Base-by-base conservation (phyloP, 257 asterid genomes). In the Cruciata laevipes region DNA sequence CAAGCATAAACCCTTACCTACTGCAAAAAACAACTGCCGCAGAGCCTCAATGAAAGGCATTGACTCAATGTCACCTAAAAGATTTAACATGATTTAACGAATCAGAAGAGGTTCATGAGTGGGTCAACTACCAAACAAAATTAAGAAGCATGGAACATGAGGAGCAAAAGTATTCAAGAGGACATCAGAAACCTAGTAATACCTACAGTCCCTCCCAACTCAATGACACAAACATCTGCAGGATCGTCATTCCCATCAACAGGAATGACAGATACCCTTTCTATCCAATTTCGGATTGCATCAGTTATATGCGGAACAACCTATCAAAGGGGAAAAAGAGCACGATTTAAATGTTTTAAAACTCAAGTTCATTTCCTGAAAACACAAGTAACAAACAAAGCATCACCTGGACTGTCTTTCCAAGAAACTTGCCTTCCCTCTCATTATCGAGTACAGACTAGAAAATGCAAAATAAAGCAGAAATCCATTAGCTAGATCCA, bases 191-290 rank as follows among this genome's bases (percentile, higher is more conserved):
- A 67, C 13, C 27, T 44, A 49, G 47, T 14, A 66, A 71, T 86
- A 94, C 99, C 99, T 71, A 94, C 99, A 69, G 97, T 94, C 63
- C 99, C 99, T 74, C 99, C 98, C 88, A 94, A 74, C 70, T 94
- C 99, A 77, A 94, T 90, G 69, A 94, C 99, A 77, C 99, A 94
- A 71, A 94, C 96, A 84, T 90, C 96, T 24, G 99, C 98, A 61
- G 98, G 89, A 24, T 87, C 97, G 51, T 90, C 96, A 69, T 84
- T 78, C 68, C 96, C 96, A 73, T 94, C 99, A 57, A 94, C 99
- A 14, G 96, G 96, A 73, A 82, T 86, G 53, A 59, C 70, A 72
- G 99, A 79, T 65, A 94, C 98, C 3, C 84, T 74, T 78, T 90
- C 96, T 62, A 94, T 85, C 99, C 97, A 90, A 75, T 90, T 71